Evolutionary conservation across 345 rosid species (phyloP).

Genomic region (Orychophragmus violaceus): DNA sequence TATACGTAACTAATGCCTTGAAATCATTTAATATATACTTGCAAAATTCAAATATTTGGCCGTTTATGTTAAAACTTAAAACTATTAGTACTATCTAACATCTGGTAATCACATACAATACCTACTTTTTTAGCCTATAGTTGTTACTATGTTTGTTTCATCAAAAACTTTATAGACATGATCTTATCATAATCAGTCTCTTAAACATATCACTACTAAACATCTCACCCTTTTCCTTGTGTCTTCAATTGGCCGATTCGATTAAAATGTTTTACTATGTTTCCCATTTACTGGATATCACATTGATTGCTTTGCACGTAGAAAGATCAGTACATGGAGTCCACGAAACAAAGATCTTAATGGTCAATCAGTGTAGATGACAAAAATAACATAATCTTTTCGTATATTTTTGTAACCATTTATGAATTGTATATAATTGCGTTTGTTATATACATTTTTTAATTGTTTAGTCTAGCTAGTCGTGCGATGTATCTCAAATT

Average conservation of each 20-base stretch:
- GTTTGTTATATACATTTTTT: neutral
- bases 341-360: slow-evolving; percentile 22
- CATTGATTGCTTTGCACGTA: slow-evolving; percentile 24
- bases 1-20: no score
- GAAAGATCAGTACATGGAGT: slow-evolving; percentile 11
- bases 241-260: neutral
- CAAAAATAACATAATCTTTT: neutral
- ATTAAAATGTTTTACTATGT: neutral
- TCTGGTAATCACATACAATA: no score
- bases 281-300: neutral
- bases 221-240: no score
- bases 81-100: no score
- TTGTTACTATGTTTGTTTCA: no score
- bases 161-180: no score
- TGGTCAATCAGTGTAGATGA: neutral
- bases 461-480: slow-evolving; percentile 2
- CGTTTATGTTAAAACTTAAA: no score
- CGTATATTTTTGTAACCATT: neutral
- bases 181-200: no score
- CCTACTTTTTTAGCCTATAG: no score
- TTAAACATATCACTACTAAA: no score
- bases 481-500: slow-evolving; percentile 18
- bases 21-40: no score
- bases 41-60: no score
- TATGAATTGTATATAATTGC: neutral